These are phyloP conservation scores for Coprinopsis cinerea DNA, from an alignment of 768 basidiomycete genomes.

Conservation along the genomic window DNA sequence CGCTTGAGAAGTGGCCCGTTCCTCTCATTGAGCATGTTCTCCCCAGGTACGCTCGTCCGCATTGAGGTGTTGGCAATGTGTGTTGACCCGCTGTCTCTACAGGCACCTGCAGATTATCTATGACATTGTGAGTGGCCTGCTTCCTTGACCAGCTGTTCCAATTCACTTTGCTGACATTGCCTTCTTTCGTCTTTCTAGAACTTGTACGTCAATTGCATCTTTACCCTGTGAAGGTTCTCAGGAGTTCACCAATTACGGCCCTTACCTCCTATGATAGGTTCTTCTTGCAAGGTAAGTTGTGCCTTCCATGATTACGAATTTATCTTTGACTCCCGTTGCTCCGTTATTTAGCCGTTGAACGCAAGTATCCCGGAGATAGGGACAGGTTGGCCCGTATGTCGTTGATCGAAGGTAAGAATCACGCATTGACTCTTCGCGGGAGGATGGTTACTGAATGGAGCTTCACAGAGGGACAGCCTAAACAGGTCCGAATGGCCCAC, in stretches of 20 bases:
- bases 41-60: conserved; percentile 45
- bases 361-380: conserved; percentile 82
- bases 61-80: not conserved
- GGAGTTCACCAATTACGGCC: not conserved
- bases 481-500: conserved; percentile 87
- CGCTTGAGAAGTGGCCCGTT: conserved; percentile 90
- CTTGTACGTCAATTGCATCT: conserved; percentile 30
- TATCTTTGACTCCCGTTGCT: not conserved
- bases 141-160: not conserved
- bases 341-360: conserved; percentile 61
- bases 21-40: conserved; percentile 79
- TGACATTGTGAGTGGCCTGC: conserved; percentile 59
- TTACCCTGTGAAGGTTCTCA: not conserved
- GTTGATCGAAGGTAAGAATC: conserved; percentile 70
- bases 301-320: not conserved
- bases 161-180: not conserved
- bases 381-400: conserved; percentile 83
- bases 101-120: conserved; percentile 89
- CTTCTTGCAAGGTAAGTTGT: conserved; percentile 64
- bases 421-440: not conserved
- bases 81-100: conserved; percentile 13
- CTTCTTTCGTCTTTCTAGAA: conserved; percentile 30
- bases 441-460: not conserved
- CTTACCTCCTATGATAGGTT: conserved; percentile 26
- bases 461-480: conserved; percentile 70